Evolutionary conservation across 176 grass and related monocot species (phyloP), one percentile per base, ranked within the genome.

Genomic region (Rhipidocladum racemiflorum): DNA sequence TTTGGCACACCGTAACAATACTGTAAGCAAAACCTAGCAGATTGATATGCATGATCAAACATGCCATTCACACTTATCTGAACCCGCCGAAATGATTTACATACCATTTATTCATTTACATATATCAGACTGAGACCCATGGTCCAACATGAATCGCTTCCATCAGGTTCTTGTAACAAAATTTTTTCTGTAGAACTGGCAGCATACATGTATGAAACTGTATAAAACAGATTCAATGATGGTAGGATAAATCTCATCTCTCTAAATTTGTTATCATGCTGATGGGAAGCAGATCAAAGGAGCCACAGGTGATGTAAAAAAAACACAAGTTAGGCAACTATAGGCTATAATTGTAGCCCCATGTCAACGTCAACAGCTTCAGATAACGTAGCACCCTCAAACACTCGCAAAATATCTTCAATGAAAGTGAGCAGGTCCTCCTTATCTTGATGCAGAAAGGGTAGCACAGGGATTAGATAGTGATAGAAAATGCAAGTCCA

Each of bases 351-450:
- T 2, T 65, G 14, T 36, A 59, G 72, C 13, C n/a, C 34, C 10
- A 61, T 85, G 45, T 74, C 59, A 73, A 30, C 23, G 65, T 71
- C 75, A 53, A 62, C 43, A 72, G 29, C 25, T 18, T 63, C 16
- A 60, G 55, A 39, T 79, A 24, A n/a, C 30, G 75, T 30, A 40
- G 13, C 68, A 20, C 34, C 32, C 36, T 56, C 70, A 59, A 16
- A 24, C 40, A 49, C 9, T 36, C n/a, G 20, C 35, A 36, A 79
- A 56, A 65, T 74, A 74, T 74, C 84, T 72, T 39, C 60, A 48
- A 28, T 0, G 9, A 28, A 23, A 59, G 70, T 20, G 38, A 81
- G 45, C 7, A 65, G 34, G 72, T 65, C 55, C 23, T 65, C 50
- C 15, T n/a, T 38, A 75, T 74, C 63, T 60, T 61, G 60, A 87